Evolutionary conservation across 148 eudicot species (phyloP).

Genomic region (Spergularia marina): DNA sequence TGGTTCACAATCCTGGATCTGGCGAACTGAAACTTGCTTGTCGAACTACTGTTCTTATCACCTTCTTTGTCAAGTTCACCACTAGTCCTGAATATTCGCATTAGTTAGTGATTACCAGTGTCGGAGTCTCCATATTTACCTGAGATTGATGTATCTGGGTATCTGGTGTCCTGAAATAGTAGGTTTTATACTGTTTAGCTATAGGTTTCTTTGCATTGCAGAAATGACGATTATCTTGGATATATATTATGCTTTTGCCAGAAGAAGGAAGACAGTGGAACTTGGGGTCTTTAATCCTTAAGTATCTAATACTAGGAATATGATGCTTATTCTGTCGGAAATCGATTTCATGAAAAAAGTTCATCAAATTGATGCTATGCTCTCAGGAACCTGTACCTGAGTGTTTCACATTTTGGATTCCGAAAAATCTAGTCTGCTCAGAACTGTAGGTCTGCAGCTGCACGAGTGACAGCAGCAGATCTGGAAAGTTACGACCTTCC

Average conservation of each 20-base stretch:
- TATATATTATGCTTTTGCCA: constrained; percentile 3
- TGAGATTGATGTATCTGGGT: background rate
- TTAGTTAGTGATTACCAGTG: background rate
- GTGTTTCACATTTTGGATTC: background rate
- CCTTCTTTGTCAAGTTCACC: background rate
- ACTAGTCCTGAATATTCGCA: too few relatives aligned
- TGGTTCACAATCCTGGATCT: too few relatives aligned
- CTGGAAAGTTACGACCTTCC: background rate
- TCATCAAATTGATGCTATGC: background rate
- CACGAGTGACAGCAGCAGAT: too few relatives aligned
- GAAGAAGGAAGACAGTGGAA: background rate
- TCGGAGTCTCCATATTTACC: background rate
- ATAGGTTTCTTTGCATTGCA: background rate
- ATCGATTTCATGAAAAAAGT: constrained; percentile 1
- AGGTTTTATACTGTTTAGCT: background rate
- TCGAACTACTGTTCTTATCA: background rate
- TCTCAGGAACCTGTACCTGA: background rate
- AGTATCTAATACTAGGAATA: background rate
- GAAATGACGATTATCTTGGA: background rate
- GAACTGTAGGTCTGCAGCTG: background rate
- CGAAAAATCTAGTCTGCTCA: background rate
- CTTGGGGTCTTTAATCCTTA: background rate
- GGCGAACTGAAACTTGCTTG: background rate
- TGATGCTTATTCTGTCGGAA: background rate
- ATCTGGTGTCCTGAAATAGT: background rate